These are phyloP conservation scores for Nothophytophthora sp. DNA, from an alignment of 352 stramenopile species.

Conservation along the genomic window DNA sequence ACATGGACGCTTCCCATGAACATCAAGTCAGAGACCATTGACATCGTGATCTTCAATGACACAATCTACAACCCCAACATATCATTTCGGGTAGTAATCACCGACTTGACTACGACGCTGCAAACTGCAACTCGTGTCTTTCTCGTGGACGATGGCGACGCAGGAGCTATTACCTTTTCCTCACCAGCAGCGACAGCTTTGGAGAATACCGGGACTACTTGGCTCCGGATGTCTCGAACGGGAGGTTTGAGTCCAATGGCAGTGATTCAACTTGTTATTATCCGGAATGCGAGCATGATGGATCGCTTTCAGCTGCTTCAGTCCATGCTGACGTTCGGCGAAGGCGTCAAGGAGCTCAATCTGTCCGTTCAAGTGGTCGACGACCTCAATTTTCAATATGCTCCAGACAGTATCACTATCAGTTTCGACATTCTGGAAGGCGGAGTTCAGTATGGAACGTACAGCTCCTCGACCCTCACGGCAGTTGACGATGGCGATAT, in stretches of 20 bases:
- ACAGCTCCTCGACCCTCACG: constrained; percentile 27
- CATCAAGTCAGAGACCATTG: constrained; percentile 27
- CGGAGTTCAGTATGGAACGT: constrained; percentile 26
- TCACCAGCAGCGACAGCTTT: constrained; percentile 10
- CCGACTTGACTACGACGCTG: constrained; percentile 19
- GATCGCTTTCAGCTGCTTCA: constrained; percentile 43
- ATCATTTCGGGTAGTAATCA: constrained; percentile 40
- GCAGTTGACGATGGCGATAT: constrained; percentile 57
- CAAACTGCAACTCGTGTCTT: constrained; percentile 32
- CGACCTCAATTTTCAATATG: constrained; percentile 41
- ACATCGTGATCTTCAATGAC: constrained; percentile 49
- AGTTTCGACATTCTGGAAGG: constrained; percentile 40
- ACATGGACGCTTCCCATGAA: constrained; percentile 24
- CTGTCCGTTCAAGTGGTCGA: constrained; percentile 36
- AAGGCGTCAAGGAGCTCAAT: constrained; percentile 15
- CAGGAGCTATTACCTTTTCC: constrained; percentile 49
- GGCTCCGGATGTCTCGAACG: constrained; percentile 28
- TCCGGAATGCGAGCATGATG: constrained; percentile 8
- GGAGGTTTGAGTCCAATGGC: constrained; percentile 26
- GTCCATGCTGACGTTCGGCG: constrained; percentile 29
- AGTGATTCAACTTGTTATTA: constrained; percentile 28
- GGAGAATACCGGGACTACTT: constrained; percentile 32
- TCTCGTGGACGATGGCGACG: constrained; percentile 55
- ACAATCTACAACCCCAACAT: constrained; percentile 39
- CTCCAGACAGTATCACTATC: constrained; percentile 39